These are phyloP conservation scores for Trifolium dubium DNA, from an alignment of 306 rosid species.

Conservation along the genomic window DNA sequence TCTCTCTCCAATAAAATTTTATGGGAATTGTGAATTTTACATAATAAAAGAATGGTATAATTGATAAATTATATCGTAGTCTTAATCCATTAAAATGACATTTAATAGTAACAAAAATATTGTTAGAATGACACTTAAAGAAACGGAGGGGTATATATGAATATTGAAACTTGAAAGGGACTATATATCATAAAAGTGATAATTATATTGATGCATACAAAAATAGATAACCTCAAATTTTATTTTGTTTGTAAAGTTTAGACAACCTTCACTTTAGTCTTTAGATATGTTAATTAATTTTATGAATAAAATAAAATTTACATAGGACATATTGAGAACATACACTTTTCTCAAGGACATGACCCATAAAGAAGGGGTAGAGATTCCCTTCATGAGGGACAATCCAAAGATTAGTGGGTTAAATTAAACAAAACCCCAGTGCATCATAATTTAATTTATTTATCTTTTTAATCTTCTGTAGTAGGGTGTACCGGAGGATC, in stretches of 20 bases:
- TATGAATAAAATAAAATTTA: not conserved
- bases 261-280: not conserved
- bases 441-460: not conserved
- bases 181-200: not conserved
- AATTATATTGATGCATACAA: not conserved
- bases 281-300: not conserved
- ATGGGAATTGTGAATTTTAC: too few species aligned
- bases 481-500: conserved; percentile 51
- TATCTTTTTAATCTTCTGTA: conserved; percentile 42
- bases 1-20: too few species aligned
- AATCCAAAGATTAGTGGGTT: not conserved
- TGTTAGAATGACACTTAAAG: too few species aligned
- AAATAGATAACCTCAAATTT: not conserved
- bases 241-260: not conserved
- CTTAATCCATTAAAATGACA: too few species aligned
- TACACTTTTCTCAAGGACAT: not conserved
- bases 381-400: not conserved
- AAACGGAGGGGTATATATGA: too few species aligned
- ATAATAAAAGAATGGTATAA: too few species aligned
- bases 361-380: not conserved
- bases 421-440: not conserved
- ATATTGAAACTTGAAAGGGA: too few species aligned
- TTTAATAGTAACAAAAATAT: too few species aligned
- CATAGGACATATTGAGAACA: not conserved
- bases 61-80: too few species aligned